Evolutionary conservation across 495 filamentous ascomycete species (phyloP), one percentile per base, ranked within the genome.

Genomic region (Annulohypoxylon moriforme): DNA sequence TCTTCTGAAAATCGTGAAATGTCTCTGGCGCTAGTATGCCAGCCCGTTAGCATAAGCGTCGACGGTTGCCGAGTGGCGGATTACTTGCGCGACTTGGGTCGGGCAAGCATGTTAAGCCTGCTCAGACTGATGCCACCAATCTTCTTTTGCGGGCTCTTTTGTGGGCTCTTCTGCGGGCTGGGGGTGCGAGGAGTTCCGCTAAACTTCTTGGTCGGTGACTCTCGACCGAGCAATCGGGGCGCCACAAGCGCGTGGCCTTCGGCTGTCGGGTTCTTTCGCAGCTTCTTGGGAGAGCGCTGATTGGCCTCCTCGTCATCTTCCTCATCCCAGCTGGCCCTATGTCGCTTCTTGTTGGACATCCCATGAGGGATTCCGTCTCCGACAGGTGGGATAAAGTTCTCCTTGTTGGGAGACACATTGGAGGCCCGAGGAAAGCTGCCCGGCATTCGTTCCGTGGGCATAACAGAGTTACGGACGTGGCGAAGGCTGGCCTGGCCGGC

Each of bases 261-360:
- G 4, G 84, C 85, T 3, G 74, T 74, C 60, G 88, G 84, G 9
- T 79, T 70, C 50, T 77, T 79, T 50, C 80, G 81, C 3, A 68
- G 22, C 75, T 87, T 87, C 75, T 86, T 85, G 7, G 73, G 68
- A 5, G 76, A 79, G 33, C 82, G 80, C 59, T 81, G 76, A 11
- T 67, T 70, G 7, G 72, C 81, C 60, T 83, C 81, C 42, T 81
- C 76, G 31, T 82, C 80, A 33, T 84, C 81, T 31, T 85, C 82
- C 65, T 86, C 86, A 68, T 86, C 84, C 27, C 78, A 81, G 53
- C 74, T 81, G 27, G 82, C 83, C 14, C 89, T 85, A 61, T 85
- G 85, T 49, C 91, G 85, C 81, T 93, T 93, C 83, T 94, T 93
- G 80, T 91, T 93, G 3, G 80, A 75, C 74, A 94, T 88, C 33